Conservation (phyloP, 2,329 filamentous ascomycete species). For the Albifimbria verrucaria region DNA sequence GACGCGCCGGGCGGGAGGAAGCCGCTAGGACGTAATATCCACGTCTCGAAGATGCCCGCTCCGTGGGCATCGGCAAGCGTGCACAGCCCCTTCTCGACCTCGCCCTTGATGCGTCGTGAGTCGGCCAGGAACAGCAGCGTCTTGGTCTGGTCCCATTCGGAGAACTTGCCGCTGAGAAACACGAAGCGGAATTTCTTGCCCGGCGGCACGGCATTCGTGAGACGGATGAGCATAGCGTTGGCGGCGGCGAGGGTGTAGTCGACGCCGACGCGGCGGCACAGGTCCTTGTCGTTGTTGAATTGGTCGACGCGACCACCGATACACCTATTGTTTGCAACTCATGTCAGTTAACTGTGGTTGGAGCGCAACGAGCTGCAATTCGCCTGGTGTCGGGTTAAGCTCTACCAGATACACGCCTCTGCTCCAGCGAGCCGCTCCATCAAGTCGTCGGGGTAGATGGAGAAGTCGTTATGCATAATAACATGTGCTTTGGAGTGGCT, state of each 20-base stretch:
- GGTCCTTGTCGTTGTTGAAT: conserved; percentile 43
- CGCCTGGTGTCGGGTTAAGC: conserved; percentile 14
- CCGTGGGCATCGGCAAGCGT: conserved; percentile 30
- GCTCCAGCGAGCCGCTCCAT: conserved; percentile 43
- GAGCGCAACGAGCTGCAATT: too few species aligned
- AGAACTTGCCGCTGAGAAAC: conserved; percentile 36
- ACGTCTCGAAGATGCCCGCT: conserved; percentile 28
- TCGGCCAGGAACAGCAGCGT: conserved; percentile 33
- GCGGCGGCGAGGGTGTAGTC: conserved; percentile 60
- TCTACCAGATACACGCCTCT: conserved; percentile 63
- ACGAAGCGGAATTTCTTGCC: conserved; percentile 38
- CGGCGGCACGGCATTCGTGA: conserved; percentile 25
- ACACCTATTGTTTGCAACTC: conserved; percentile 25
- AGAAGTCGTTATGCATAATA: conserved; percentile 51
- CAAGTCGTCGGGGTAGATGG: conserved; percentile 39
- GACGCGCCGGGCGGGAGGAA: conserved; percentile 9
- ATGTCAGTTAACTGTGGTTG: too few species aligned
- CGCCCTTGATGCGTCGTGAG: conserved; percentile 33
- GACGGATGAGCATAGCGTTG: conserved; percentile 40
- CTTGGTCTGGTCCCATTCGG: conserved; percentile 31
- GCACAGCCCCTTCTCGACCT: conserved; percentile 36
- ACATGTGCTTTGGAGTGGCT: conserved; percentile 47
- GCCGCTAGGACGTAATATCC: conserved; percentile 28
- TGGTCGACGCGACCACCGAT: conserved; percentile 41
- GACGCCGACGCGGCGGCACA: conserved; percentile 49